Percentiles rank a stretch among this genome's conserved stretches.
Conservation (phyloP, 768 basidiomycete genomes). For the Amanita molliuscula region DNA sequence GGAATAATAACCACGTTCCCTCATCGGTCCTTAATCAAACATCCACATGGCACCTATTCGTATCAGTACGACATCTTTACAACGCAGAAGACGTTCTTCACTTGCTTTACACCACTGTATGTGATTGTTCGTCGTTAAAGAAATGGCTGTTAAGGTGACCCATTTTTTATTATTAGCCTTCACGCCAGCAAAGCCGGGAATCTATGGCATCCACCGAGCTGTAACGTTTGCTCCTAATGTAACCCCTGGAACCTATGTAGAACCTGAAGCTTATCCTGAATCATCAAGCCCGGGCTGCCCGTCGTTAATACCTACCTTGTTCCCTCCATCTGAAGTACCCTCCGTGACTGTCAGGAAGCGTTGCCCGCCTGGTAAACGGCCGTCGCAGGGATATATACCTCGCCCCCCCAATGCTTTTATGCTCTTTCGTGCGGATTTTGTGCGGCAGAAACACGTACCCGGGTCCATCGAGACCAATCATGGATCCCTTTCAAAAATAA, state of each 20-base stretch:
- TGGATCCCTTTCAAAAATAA: constrained; percentile 64
- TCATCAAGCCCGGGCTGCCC: constrained; percentile 18
- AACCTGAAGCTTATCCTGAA: constrained; percentile 18
- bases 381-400: constrained; percentile 57
- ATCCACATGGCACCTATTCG: constrained; percentile 6
- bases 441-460: constrained; percentile 70
- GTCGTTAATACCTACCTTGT: constrained; percentile 30
- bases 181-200: constrained; percentile 39
- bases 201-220: constrained; percentile 38
- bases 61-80: background rate
- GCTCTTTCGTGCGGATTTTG: constrained; percentile 77
- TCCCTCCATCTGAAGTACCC: constrained; percentile 40
- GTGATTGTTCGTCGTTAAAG: background rate
- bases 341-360: constrained; percentile 32
- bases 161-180: constrained; percentile 12
- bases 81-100: constrained; percentile 4
- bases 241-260: constrained; percentile 40
- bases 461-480: constrained; percentile 72
- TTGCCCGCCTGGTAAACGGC: constrained; percentile 50
- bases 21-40: background rate
- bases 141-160: background rate
- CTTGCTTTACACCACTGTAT: constrained; percentile 1
- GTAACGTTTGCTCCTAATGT: constrained; percentile 59
- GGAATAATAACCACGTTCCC: background rate
- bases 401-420: constrained; percentile 83